phyloP scores from a whole-genome alignment of 306 rosid species.

The Prunus campanulata region DNA sequence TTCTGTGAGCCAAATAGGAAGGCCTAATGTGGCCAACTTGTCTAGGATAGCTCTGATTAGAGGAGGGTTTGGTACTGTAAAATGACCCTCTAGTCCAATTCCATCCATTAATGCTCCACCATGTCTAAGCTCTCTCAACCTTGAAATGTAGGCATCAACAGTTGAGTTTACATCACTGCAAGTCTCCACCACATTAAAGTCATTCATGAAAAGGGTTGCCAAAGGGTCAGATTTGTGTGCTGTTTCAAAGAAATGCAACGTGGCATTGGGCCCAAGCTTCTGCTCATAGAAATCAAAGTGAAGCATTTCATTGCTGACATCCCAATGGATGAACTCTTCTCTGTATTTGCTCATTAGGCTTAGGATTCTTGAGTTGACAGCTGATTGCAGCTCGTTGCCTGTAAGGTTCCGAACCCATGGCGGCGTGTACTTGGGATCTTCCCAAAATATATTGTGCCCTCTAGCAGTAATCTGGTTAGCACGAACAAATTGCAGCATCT shows the following conservation, averaged over 20 bases:
- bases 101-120: constrained; percentile 79
- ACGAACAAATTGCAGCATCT: constrained; percentile 65
- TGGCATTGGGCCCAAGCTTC: constrained; percentile 65
- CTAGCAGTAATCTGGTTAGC: constrained; percentile 65
- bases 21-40: constrained; percentile 75
- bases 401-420: constrained; percentile 76
- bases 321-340: constrained; percentile 88
- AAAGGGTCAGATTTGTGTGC: constrained; percentile 75
- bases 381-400: constrained; percentile 38
- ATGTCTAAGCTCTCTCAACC: constrained; percentile 45
- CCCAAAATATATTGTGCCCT: constrained; percentile 98
- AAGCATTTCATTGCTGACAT: constrained; percentile 94
- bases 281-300: constrained; percentile 91
- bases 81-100: constrained; percentile 89
- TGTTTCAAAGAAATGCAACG: constrained; percentile 57
- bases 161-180: constrained; percentile 74
- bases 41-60: constrained; percentile 77
- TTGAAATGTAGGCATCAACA: constrained; percentile 59
- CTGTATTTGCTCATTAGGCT: constrained; percentile 69
- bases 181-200: constrained; percentile 88
- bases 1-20: constrained; percentile 93
- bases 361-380: constrained; percentile 54
- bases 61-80: constrained; percentile 65
- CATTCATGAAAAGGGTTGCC: constrained; percentile 82
- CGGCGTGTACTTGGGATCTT: constrained; percentile 75